These are phyloP conservation scores for Aspergillus novoparasiticus DNA, from an alignment of 2,329 filamentous ascomycete species.

Conservation along the genomic window DNA sequence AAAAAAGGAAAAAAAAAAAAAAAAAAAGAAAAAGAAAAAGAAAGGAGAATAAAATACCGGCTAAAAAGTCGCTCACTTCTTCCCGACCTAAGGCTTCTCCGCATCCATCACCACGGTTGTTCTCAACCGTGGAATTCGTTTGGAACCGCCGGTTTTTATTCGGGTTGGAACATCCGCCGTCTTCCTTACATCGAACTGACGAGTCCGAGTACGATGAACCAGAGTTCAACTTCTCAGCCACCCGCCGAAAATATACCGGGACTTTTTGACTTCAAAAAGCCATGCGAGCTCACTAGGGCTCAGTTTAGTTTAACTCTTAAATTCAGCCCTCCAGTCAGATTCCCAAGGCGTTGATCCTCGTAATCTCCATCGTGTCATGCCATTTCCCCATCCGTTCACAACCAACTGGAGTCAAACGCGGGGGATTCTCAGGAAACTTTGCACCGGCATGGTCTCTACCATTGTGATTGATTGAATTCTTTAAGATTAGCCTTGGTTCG, in stretches of 20 bases:
- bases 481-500: not conserved
- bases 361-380: not conserved
- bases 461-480: conserved; percentile 5
- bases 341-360: not conserved
- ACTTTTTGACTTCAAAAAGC: not conserved
- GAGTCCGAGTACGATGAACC: not conserved
- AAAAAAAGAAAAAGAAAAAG: not conserved
- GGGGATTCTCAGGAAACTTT: conserved; percentile 5
- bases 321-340: not conserved
- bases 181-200: not conserved
- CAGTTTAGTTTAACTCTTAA: not conserved
- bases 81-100: not conserved
- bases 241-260: conserved; percentile 5
- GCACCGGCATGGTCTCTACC: not conserved
- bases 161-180: not conserved
- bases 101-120: not conserved
- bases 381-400: conserved; percentile 12
- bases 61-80: not conserved
- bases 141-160: conserved; percentile 5
- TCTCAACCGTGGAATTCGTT: not conserved
- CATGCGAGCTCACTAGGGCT: not conserved
- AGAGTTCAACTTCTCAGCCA: not conserved
- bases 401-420: conserved; percentile 10
- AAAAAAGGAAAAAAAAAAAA: not conserved
- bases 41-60: not conserved